Base-by-base conservation (phyloP, 2,329 filamentous ascomycete species). In the Decorospora gaudefroyi region DNA sequence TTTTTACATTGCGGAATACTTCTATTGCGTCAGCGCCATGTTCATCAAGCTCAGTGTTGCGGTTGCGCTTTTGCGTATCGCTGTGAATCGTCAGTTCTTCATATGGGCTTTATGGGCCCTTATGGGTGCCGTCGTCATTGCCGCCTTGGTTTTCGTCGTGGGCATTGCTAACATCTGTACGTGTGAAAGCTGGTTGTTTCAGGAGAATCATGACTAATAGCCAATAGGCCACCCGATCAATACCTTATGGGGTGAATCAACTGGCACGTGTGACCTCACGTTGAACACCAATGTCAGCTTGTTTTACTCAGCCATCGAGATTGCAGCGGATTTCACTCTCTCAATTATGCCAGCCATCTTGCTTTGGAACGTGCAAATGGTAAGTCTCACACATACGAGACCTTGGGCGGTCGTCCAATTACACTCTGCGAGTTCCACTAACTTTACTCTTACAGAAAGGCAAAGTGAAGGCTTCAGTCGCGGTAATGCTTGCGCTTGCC, bases 401-500 rank as follows among this genome's bases (percentile, higher is more conserved):
- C 9, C 26, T n/a, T 12, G 4, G 6, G 6, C 3, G 4, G 15
- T 19, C n/a, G 9, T 15, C 13, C 9, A 4, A 2, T 4, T 9
- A 18, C 4, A 18, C 9, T 29, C 4, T 28, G 10, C 6, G n/a
- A 32, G 16, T 25, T 12, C 5, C 12, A n/a, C 18, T 41, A 23
- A 32, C 28, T 16, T 30, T 21, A 5, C 16, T 10, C 25, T 5
- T 21, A 32, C 54, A n/a, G n/a, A 72, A 73, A 46, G 50, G 52
- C 27, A 64, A 58, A 15, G 68, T 73, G 35, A 75, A 75, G 48
- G 35, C 64, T 12, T 73, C 71, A 1, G 70, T 75, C 1, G 59
- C 62, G 11, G 36, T 71, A 1, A 67, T 75, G 36, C 67, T 75
- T 42, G 68, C 66, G 0, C 52, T 74, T 21, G 73, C 68, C 52